Conservation (phyloP, 176 grass and related monocot genomes). For the Calamus simplicifolius region DNA sequence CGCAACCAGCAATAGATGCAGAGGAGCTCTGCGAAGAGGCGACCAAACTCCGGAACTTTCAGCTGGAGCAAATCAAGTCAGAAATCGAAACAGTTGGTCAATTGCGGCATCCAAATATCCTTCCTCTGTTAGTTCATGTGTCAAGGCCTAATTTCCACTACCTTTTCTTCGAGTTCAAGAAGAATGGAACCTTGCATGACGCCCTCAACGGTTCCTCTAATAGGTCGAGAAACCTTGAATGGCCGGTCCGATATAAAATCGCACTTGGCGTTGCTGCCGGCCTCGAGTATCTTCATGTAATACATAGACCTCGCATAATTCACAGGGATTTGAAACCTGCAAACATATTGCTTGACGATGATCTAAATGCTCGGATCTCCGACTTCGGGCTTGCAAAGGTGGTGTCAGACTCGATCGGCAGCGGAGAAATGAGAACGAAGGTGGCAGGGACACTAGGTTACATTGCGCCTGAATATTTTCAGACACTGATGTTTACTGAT, state of each 20-base stretch:
- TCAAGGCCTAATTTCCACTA: too few species aligned
- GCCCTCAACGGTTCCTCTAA: conserved; percentile 13
- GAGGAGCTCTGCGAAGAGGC: too few species aligned
- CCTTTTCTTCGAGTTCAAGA: too few species aligned
- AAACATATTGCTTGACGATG: conserved; percentile 80
- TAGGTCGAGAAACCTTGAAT: conserved; percentile 13
- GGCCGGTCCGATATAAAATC: conserved; percentile 47
- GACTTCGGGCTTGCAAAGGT: conserved; percentile 83
- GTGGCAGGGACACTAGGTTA: conserved; percentile 67
- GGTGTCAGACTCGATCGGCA: conserved; percentile 36
- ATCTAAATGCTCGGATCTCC: conserved; percentile 67
- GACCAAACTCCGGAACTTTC: too few species aligned
- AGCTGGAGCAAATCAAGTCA: too few species aligned
- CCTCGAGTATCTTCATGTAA: conserved; percentile 68
- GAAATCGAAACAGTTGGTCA: too few species aligned
- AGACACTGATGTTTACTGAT: conserved; percentile 59
- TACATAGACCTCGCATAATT: conserved; percentile 64
- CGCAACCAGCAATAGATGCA: too few species aligned
- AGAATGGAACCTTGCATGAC: conserved; percentile 17
- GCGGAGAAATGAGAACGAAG: conserved; percentile 19
- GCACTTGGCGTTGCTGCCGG: conserved; percentile 61
- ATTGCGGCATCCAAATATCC: too few species aligned
- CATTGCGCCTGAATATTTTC: conserved; percentile 90
- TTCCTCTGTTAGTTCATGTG: too few species aligned
- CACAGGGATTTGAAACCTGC: conserved; percentile 83